Evolutionary conservation across 768 basidiomycete species (phyloP).

Genomic region (Polyporus arcularius): DNA sequence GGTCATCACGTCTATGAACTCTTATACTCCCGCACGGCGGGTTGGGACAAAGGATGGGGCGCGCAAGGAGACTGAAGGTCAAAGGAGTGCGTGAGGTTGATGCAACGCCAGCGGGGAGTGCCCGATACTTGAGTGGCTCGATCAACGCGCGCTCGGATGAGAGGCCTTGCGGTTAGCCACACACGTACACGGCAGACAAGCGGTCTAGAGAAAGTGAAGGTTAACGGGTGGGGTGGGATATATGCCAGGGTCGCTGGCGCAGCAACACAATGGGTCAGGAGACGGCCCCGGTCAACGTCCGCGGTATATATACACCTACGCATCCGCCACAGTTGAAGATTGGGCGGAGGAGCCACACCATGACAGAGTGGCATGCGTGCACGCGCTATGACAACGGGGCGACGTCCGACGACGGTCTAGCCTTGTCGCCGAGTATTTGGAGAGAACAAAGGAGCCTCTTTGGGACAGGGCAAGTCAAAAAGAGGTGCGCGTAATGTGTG

Average conservation of each 20-base stretch:
- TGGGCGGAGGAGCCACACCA: conserved; percentile 10
- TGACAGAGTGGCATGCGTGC: conserved; percentile 12
- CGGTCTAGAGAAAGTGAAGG: neutral
- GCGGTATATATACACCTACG: neutral
- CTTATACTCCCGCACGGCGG: conserved; percentile 1
- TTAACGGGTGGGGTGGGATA: neutral
- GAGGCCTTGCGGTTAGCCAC: conserved; percentile 13
- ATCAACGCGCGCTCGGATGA: conserved; percentile 12
- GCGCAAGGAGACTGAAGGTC: neutral
- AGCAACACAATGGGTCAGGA: neutral
- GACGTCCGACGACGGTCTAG: conserved; percentile 5
- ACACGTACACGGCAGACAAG: conserved; percentile 3
- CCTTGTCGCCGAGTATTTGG: neutral
- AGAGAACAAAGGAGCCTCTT: conserved; percentile 17
- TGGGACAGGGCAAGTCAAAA: conserved; percentile 11
- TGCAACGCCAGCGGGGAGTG: neutral
- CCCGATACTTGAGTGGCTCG: conserved; percentile 7
- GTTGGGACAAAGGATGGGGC: conserved; percentile 12
- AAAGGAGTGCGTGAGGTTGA: conserved; percentile 5
- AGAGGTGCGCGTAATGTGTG: conserved; percentile 4
- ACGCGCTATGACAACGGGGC: conserved; percentile 19
- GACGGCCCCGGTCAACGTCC: neutral
- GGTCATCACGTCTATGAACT: conserved; percentile 4
- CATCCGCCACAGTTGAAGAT: conserved; percentile 6
- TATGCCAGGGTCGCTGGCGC: neutral